phyloP scores from a whole-genome alignment of 2,329 filamentous ascomycete genomes.

The Aschersonia sp. region DNA sequence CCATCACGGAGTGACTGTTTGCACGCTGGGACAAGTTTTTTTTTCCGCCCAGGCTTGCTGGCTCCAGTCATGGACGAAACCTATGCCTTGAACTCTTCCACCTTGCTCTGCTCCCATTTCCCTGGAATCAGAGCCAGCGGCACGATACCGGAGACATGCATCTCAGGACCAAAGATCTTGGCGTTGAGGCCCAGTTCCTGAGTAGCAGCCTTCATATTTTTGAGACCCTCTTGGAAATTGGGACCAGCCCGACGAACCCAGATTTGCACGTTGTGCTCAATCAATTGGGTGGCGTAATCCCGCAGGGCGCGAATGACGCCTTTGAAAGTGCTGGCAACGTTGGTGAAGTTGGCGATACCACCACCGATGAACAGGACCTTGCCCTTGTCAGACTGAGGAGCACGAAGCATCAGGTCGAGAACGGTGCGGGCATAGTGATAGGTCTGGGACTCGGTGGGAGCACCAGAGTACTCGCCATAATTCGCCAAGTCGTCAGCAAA shows the following conservation, averaged over 20 bases:
- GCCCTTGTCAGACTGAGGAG: constrained; percentile 71
- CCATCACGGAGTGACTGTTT: not conserved
- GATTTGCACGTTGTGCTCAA: constrained; percentile 96
- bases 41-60: not conserved
- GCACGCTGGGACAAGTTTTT: not conserved
- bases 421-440: constrained; percentile 98
- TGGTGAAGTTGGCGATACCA: constrained; percentile 99
- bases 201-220: constrained; percentile 97
- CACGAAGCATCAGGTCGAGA: constrained; percentile 91
- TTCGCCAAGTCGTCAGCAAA: constrained; percentile 96
- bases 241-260: constrained; percentile 81
- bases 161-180: constrained; percentile 58
- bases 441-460: constrained; percentile 95
- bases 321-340: constrained; percentile 98
- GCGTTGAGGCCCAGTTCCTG: constrained; percentile 74
- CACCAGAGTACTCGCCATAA: constrained; percentile 99
- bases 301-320: constrained; percentile 94
- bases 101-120: constrained; percentile 46
- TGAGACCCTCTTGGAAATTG: constrained; percentile 99
- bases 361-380: constrained; percentile 99
- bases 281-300: constrained; percentile 71
- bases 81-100: constrained; percentile 38
- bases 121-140: constrained; percentile 68
- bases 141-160: constrained; percentile 97
- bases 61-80: not conserved